These are phyloP conservation scores for Blastobotrys parvus DNA, from an alignment of 805 yeast species.

Conservation along the genomic window DNA sequence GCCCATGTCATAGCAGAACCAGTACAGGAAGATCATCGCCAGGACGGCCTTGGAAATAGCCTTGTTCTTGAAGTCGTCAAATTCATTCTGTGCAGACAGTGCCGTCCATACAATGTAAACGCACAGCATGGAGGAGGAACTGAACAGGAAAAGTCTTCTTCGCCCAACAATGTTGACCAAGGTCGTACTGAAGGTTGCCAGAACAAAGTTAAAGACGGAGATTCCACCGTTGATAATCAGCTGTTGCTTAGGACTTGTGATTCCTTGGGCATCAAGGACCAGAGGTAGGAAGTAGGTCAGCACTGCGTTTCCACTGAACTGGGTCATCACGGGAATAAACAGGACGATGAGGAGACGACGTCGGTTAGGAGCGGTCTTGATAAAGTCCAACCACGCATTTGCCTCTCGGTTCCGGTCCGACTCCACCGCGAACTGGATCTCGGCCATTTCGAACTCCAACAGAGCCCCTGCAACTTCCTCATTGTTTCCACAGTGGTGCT, in stretches of 20 bases:
- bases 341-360: constrained; percentile 6
- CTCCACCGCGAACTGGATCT: constrained; percentile 1
- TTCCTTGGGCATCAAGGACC: constrained; percentile 48
- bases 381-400: constrained; percentile 6
- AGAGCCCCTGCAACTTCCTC: constrained; percentile 3
- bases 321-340: constrained; percentile 2
- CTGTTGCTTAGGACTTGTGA: constrained; percentile 25
- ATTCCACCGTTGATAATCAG: constrained; percentile 10
- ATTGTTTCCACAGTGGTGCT: not conserved
- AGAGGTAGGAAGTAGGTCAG: constrained; percentile 37
- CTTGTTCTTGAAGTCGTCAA: constrained; percentile 1
- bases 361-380: constrained; percentile 5
- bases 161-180: no score
- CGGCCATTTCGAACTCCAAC: constrained; percentile 13
- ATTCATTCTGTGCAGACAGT: constrained; percentile 5
- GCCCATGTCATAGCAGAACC: constrained; percentile 1
- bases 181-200: constrained; percentile 7
- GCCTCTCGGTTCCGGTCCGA: constrained; percentile 1
- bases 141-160: not conserved
- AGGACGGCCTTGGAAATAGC: constrained; percentile 1
- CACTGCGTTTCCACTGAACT: constrained; percentile 9
- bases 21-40: constrained; percentile 6
- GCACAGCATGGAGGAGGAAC: not conserved
- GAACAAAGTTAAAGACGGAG: constrained; percentile 2
- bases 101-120: constrained; percentile 30